Base-by-base conservation (phyloP, 495 filamentous ascomycete species). In the Xylaria palmicola region DNA sequence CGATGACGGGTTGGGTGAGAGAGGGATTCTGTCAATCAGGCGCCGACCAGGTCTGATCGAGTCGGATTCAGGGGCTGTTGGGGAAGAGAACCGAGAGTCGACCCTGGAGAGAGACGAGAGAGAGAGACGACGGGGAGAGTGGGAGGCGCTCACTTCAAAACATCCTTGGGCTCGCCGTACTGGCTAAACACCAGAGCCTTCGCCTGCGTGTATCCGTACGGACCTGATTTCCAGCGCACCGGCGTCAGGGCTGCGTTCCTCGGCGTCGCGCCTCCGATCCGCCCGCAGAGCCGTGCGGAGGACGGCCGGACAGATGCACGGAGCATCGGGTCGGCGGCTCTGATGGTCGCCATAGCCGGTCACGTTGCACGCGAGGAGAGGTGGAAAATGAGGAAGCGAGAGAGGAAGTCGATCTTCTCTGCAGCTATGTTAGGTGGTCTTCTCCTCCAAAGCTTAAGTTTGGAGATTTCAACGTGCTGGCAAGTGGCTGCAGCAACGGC, bases 181-280 rank as follows among this genome's bases (percentile, higher is more conserved):
- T 87, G 81, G 47, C 85, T 85, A 72, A 95, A 97, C 5, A 92
- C 84, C 50, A 99, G 86, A 0, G 92, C 85, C 79, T 96, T 95
- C 58, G 95, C 88, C 76, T 98, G 94, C n/a, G 89, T 93, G 77
- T 98, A 98, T 62, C 95, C 95, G 72, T 96, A 98, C 27, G 83
- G 81, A 20, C 89, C 79, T 48, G 79, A 81, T 41, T 74, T 75
- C 71, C 68, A 64, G 0, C 69, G 69, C 22, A 68, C 63, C 32
- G 26, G 47, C 26, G 48, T 44, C 49, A 65, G 40, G 5, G 37
- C 48, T 13, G n/a, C 5, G 29, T 20, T 27, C 10, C 17, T 47
- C 29, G 22, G 3, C 27, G 26, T 40, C 22, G 24, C 26, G 4
- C 36, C 34, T 51, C 10, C 55, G 34, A 50, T 22, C 34, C 20